Conservation (phyloP, 345 rosid species). For the Corchorus olitorius region DNA sequence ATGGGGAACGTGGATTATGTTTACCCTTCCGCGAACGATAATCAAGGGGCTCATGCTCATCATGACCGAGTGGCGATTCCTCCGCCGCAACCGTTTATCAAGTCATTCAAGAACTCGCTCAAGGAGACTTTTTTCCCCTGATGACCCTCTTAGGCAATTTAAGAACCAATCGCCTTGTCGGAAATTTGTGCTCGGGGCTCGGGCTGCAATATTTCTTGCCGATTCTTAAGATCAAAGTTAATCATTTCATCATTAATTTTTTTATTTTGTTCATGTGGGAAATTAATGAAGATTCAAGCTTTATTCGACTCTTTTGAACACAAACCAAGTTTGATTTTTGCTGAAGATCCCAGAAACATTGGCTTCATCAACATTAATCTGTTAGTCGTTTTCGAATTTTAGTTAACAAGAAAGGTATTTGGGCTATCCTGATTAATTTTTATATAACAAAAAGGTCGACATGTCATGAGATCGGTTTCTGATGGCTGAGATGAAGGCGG, state of each 20-base stretch:
- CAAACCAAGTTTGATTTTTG: neutral
- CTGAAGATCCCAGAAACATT: neutral
- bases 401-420: neutral
- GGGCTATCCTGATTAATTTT: too few relatives aligned
- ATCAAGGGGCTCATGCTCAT: slow-evolving; percentile 3
- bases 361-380: neutral
- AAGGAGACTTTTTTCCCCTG: slow-evolving; percentile 90
- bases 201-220: slow-evolving; percentile 73
- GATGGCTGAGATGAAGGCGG: too few relatives aligned
- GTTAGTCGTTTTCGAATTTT: neutral
- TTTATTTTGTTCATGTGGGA: neutral
- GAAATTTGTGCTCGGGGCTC: slow-evolving; percentile 37
- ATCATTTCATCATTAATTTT: neutral
- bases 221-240: slow-evolving; percentile 24
- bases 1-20: slow-evolving; percentile 44
- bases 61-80: slow-evolving; percentile 53
- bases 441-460: too few relatives aligned
- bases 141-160: slow-evolving; percentile 82
- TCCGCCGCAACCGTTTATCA: slow-evolving; percentile 68
- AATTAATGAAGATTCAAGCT: slow-evolving; percentile 75
- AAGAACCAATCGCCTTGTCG: slow-evolving; percentile 55
- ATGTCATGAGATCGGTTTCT: too few relatives aligned
- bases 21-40: slow-evolving; percentile 24
- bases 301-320: slow-evolving; percentile 36
- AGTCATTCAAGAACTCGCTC: slow-evolving; percentile 62